Base-by-base conservation (phyloP, 2,329 filamentous ascomycete genomes). In the Capronia epimyces region DNA sequence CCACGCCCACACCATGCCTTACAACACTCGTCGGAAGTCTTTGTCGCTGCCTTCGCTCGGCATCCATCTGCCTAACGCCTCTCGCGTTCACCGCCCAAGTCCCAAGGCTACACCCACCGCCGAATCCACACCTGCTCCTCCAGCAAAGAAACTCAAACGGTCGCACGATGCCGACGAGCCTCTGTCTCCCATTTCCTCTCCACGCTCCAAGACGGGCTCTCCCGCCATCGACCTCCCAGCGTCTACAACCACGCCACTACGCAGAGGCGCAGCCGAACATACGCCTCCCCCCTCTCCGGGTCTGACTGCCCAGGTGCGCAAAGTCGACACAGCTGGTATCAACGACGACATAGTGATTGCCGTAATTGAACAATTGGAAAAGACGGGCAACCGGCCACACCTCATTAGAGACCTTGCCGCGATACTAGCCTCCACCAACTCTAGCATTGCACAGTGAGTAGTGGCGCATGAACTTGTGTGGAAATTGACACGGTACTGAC, bases 21-120 rank as follows among this genome's bases (percentile, higher is more conserved):
- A 96, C 78, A 95, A 96, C 72, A 97, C 91, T 62, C 87, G 91
- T 72, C 85, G 90, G 71, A 97, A 97, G 77, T 95, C 89, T 66
- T 76, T 98, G 61, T 96, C 90, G 57, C 77, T 97, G 65, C 87
- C 89, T 54, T 94, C 89, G 61, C 80, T 97, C 64, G 93, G 93
- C 68, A 95, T 97, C 63, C 87, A 93, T 64, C 77, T 96, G 47
- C 82, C 82, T 49, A 77, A 76, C 63, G 69, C 74, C 57, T 77
- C 77, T 59, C 76, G 78, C 65, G 67, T 73, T 57, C 71, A 75
- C 60, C 78, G 79, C 62, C 79, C 79, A 66, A 76, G 76, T 59
- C 78, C 79, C 58, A 69, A 74, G 59, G 84, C 87, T 59, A 80
- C 85, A 64, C 75, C 78, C 62, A 75, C 83, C 64, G 39, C 53